Evolutionary conservation across 2,329 filamentous ascomycete genomes (phyloP), one percentile per base, ranked within the genome.

Genomic region (Apiospora sp.): DNA sequence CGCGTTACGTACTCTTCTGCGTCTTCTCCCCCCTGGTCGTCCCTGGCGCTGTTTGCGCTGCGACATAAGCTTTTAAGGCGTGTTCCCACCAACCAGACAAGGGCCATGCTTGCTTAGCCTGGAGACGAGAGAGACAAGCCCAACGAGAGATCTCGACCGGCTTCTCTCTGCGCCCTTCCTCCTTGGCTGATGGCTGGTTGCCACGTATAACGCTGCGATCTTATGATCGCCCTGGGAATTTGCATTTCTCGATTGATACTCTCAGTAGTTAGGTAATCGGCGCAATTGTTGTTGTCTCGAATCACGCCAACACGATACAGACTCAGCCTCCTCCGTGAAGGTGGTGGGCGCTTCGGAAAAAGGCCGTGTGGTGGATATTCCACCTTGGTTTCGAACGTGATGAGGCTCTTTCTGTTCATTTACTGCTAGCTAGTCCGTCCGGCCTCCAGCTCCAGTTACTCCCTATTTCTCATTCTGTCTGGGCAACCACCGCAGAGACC

Each of bases 11-110:
- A 61, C 30, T 10, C 16, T 22, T 37, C 34, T 61, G 22, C 54
- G 54, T 61, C 34, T 19, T 22, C 16, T 22, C 22, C 16, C 54
- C 54, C 54, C 54, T 58, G 51, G 51, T 30, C 27, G 2, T 30
- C 27, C 37, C 37, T 41, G 37, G 37, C 37, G 10, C 51, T 22
- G 51, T 34, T 34, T 34, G 51, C 27, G 27, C 51, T 34, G 51
- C 30, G 54, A 61, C 54, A 61, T 61, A 61, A 61, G 54, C 54
- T 61, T 58, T 61, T 61, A 41, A 64, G 58, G 58, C 58, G 58
- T 22, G 34, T 64, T 64, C 34, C 58, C 58, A 41, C 58, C 58
- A 22, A 64, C n/a, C 30, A 19, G 58, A 64, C 58, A 41, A 64
- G 58, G 58, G 58, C 19, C 58, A 64, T 64, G 58, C 58, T 19